These are phyloP conservation scores for Fusarium pseudoanthophilum DNA, from an alignment of 2,329 filamentous ascomycete genomes.

Conservation along the genomic window DNA sequence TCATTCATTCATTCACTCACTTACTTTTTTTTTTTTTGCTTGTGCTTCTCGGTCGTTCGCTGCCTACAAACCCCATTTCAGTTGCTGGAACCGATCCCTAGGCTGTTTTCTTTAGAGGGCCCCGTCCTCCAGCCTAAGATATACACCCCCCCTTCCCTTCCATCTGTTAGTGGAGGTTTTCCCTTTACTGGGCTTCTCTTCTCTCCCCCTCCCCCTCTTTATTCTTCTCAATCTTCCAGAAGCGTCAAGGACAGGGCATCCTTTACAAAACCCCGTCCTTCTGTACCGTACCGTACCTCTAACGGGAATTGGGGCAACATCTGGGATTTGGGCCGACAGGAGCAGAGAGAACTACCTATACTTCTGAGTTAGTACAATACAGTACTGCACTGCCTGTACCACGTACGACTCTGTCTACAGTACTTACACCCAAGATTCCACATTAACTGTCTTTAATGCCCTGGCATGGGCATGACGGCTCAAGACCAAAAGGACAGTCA, in stretches of 20 bases:
- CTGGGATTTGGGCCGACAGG: slow-evolving; percentile 36
- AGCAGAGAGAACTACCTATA: slow-evolving; percentile 5
- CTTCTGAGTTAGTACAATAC: not conserved
- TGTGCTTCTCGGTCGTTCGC: slow-evolving; percentile 9
- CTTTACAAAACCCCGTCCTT: slow-evolving; percentile 26
- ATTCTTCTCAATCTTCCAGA: slow-evolving; percentile 40
- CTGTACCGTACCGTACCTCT: not conserved
- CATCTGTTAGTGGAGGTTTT: slow-evolving; percentile 13
- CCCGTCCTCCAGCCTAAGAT: slow-evolving; percentile 1
- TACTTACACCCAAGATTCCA: slow-evolving; percentile 28
- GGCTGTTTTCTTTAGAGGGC: slow-evolving; percentile 15
- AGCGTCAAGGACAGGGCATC: slow-evolving; percentile 38
- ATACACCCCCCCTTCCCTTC: slow-evolving; percentile 23
- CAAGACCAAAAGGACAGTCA: slow-evolving; percentile 13
- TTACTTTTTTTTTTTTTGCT: not conserved
- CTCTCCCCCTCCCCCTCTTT: slow-evolving; percentile 23
- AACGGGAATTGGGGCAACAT: slow-evolving; percentile 39
- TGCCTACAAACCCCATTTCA: slow-evolving; percentile 16
- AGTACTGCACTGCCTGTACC: slow-evolving; percentile 1
- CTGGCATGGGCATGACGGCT: slow-evolving; percentile 43
- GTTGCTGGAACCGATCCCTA: slow-evolving; percentile 21
- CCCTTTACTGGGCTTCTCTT: slow-evolving; percentile 1
- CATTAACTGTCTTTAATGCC: slow-evolving; percentile 10
- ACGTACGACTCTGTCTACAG: slow-evolving; percentile 15
- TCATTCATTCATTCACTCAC: not conserved